Evolutionary conservation across 2,329 filamentous ascomycete species (phyloP), one percentile per base, ranked within the genome.

Genomic region (Epichloe festucae): DNA sequence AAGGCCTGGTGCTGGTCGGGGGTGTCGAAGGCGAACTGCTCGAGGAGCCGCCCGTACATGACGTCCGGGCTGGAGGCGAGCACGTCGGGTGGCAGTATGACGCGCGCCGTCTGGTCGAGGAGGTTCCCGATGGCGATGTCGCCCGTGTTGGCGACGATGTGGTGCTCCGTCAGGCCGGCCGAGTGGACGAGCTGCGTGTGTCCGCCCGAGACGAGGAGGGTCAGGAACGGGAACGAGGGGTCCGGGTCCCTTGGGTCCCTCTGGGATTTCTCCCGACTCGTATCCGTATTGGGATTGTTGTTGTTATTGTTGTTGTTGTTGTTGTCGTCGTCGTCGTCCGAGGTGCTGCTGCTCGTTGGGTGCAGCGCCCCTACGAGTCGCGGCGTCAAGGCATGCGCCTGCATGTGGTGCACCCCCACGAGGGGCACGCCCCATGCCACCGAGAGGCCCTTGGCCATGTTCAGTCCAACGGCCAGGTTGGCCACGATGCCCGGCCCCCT

Each of bases 401-500:
- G 90, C 93, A 98, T 97, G 67, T 98, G 93, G 66, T 98, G 87
- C 1, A 96, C 87, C 0, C 93, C 93, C 1, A 97, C 66, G 35
- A 97, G 71, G 3, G 91, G 90, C 39, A 89, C 77, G 56, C 82
- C 77, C 87, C 87, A 95, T 39, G 88, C 89, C 19, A 87, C 74
- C 0, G 90, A 82, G 19, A 97, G 75, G 0, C 89, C 93, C 67
- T 97, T 97, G 17, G 89, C 93, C 21, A 82, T 84, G 62, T 89
- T 83, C 11, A 97, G 66, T 0, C 93, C 93, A 15, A 84, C 81
- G 19, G 81, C 77, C 34, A 98, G 74, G 60, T 87, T 89, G 5
- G 84, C 77, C 34, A 78, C 72, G 87, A 96, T 95, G 19, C 93
- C 93, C 0, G 93, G 93, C 0, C 93, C 93, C 52, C 91, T 78